A percentile compares a stretch with the other conserved stretches of the same genome.
These are phyloP conservation scores for Cyberlindnera maritima DNA, from an alignment of 805 yeast species.

Conservation along the genomic window DNA sequence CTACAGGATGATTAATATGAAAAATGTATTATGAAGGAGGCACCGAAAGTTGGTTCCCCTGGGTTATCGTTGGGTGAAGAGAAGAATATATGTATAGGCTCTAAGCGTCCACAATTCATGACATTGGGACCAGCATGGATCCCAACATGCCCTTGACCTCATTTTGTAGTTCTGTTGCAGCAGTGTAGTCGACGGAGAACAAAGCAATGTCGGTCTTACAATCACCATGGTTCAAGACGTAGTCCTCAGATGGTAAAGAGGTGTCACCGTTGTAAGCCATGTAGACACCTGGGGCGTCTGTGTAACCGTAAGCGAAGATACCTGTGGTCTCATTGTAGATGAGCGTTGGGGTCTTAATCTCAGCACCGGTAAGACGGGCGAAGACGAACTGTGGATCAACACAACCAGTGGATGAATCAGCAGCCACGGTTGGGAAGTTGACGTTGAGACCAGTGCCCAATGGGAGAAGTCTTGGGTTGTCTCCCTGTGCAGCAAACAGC, in stretches of 20 bases:
- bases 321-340: slow-evolving; percentile 40
- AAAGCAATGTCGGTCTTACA: slow-evolving; percentile 45
- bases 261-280: slow-evolving; percentile 42
- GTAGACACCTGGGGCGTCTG: slow-evolving; percentile 26
- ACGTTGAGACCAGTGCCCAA: slow-evolving; percentile 45
- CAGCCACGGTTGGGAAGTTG: slow-evolving; percentile 46
- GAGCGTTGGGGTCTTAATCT: slow-evolving; percentile 12
- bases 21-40: no score
- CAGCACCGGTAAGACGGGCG: slow-evolving; percentile 44
- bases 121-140: slow-evolving; percentile 11
- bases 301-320: slow-evolving; percentile 20
- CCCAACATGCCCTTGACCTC: slow-evolving; percentile 18
- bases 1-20: no score
- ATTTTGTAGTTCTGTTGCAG: slow-evolving; percentile 16
- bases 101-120: no score
- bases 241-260: slow-evolving; percentile 41
- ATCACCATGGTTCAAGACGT: slow-evolving; percentile 26
- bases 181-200: slow-evolving; percentile 43
- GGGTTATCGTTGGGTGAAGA: no score
- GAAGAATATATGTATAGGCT: no score
- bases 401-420: slow-evolving; percentile 37
- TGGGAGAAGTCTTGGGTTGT: slow-evolving; percentile 39
- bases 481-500: slow-evolving; percentile 38
- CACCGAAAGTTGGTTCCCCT: no score
- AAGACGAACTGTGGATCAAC: slow-evolving; percentile 39